Conservation (phyloP, 768 basidiomycete genomes). For the Amanita rubescens region DNA sequence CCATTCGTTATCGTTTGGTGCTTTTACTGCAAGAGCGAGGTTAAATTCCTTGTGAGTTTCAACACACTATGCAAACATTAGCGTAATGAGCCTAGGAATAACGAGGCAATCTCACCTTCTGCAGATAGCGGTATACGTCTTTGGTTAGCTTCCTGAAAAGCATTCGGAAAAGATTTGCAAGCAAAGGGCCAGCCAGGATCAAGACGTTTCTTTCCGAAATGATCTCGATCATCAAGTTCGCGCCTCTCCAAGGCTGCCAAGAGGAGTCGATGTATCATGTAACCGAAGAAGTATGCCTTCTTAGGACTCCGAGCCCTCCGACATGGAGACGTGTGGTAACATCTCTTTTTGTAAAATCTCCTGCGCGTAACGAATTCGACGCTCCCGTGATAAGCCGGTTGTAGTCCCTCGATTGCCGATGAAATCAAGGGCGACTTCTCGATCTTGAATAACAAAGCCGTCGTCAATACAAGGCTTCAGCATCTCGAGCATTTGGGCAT, state of each 20-base stretch:
- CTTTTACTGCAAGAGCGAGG: slow-evolving; percentile 84
- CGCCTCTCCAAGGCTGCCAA: slow-evolving; percentile 90
- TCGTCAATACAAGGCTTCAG: slow-evolving; percentile 98
- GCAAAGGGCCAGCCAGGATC: slow-evolving; percentile 92
- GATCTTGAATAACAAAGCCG: slow-evolving; percentile 95
- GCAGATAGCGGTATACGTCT: slow-evolving; percentile 94
- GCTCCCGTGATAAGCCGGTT: slow-evolving; percentile 83
- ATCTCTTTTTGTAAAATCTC: slow-evolving; percentile 99
- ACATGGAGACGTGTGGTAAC: slow-evolving; percentile 95
- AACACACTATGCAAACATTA: slow-evolving; percentile 60
- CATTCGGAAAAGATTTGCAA: slow-evolving; percentile 98
- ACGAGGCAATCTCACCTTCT: slow-evolving; percentile 58
- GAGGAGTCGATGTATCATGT: slow-evolving; percentile 96
- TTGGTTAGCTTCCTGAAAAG: slow-evolving; percentile 94
- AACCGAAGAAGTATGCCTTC: slow-evolving; percentile 99
- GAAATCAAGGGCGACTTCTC: slow-evolving; percentile 95
- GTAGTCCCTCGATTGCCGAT: slow-evolving; percentile 98
- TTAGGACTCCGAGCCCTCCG: slow-evolving; percentile 93
- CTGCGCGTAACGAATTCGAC: slow-evolving; percentile 92
- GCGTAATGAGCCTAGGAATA: neutral
- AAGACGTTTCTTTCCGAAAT: slow-evolving; percentile 97
- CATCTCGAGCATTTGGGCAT: slow-evolving; percentile 95
- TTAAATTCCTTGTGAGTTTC: slow-evolving; percentile 95
- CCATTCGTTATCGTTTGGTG: slow-evolving; percentile 98
- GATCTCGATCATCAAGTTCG: slow-evolving; percentile 97